A percentile compares a stretch with the other conserved stretches of the same genome.
Conservation (phyloP, 495 filamentous ascomycete genomes). For the Bryoglossum gracile region DNA sequence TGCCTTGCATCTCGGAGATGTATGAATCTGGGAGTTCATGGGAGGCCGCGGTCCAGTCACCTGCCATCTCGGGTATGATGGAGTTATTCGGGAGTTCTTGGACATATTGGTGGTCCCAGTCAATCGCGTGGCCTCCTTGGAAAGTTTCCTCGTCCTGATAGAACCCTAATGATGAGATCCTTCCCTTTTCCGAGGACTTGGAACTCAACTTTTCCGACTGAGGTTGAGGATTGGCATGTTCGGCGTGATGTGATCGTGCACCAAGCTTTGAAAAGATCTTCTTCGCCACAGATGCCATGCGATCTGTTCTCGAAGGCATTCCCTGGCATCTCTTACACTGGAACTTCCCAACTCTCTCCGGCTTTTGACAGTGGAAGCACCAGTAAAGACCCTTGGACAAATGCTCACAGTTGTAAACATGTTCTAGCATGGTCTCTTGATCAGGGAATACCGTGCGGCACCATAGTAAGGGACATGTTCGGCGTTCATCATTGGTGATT, state of each 20-base stretch:
- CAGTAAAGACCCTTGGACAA: conserved; percentile 24
- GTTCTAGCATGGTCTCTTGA: conserved; percentile 23
- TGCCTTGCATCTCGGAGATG: conserved; percentile 20
- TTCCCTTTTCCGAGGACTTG: neutral
- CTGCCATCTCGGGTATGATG: conserved; percentile 5
- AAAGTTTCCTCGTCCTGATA: neutral
- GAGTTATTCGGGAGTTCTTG: conserved; percentile 14
- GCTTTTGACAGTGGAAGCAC: conserved; percentile 25
- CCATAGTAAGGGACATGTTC: conserved; percentile 23
- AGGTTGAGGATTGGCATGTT: neutral
- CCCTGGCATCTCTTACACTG: conserved; percentile 21
- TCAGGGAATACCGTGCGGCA: conserved; percentile 20
- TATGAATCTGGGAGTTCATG: conserved; percentile 19
- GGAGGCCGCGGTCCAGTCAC: conserved; percentile 7
- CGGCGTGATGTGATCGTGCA: conserved; percentile 8
- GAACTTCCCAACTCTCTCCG: conserved; percentile 20
- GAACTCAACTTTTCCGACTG: neutral
- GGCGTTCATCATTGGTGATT: conserved; percentile 22
- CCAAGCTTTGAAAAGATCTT: conserved; percentile 23
- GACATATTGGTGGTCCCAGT: conserved; percentile 4
- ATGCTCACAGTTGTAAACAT: conserved; percentile 22
- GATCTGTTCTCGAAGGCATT: conserved; percentile 15
- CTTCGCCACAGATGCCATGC: conserved; percentile 22
- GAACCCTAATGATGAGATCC: neutral
- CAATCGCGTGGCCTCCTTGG: neutral